A percentile compares a stretch with the other conserved stretches of the same genome.
phyloP scores from a whole-genome alignment of 495 filamentous ascomycete genomes.

The Lasiosphaeria miniovina region DNA sequence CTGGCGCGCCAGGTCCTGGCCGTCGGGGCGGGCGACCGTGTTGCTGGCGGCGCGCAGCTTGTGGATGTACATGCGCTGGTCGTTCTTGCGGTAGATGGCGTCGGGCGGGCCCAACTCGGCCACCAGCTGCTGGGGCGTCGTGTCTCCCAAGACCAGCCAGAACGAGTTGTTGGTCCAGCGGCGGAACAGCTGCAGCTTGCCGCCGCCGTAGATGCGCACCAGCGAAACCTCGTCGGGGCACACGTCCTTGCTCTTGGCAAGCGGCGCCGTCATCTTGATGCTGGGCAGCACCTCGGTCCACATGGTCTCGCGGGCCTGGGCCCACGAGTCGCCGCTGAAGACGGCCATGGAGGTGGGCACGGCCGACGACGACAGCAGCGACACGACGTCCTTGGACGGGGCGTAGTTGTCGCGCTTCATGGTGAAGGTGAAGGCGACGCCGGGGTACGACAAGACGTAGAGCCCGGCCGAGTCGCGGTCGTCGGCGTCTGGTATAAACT shows the following conservation, averaged over 20 bases:
- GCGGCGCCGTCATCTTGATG: slow-evolving; percentile 48
- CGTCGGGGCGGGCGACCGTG: slow-evolving; percentile 44
- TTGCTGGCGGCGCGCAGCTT: slow-evolving; percentile 51
- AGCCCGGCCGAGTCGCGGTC: slow-evolving; percentile 37
- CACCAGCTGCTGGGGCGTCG: slow-evolving; percentile 85
- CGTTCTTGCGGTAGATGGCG: slow-evolving; percentile 90
- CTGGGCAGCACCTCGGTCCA: slow-evolving; percentile 71
- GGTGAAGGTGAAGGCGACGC: slow-evolving; percentile 87
- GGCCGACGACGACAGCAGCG: slow-evolving; percentile 73
- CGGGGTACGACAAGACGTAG: slow-evolving; percentile 90
- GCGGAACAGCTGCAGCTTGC: slow-evolving; percentile 72
- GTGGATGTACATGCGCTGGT: slow-evolving; percentile 88
- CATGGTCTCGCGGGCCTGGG: slow-evolving; percentile 68
- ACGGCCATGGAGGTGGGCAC: slow-evolving; percentile 79
- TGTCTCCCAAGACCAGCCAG: slow-evolving; percentile 71
- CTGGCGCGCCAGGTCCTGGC: slow-evolving; percentile 47
- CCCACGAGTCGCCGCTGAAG: slow-evolving; percentile 86
- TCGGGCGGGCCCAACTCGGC: slow-evolving; percentile 91
- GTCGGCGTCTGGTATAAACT: slow-evolving; percentile 61
- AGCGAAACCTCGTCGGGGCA: slow-evolving; percentile 78
- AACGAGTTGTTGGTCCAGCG: slow-evolving; percentile 54
- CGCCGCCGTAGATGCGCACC: slow-evolving; percentile 69
- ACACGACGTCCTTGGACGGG: slow-evolving; percentile 78
- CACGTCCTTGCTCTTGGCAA: slow-evolving; percentile 59
- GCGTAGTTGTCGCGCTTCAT: slow-evolving; percentile 74